Base-by-base conservation (phyloP, 2,329 filamentous ascomycete species). In the Nectriaceae sp. region DNA sequence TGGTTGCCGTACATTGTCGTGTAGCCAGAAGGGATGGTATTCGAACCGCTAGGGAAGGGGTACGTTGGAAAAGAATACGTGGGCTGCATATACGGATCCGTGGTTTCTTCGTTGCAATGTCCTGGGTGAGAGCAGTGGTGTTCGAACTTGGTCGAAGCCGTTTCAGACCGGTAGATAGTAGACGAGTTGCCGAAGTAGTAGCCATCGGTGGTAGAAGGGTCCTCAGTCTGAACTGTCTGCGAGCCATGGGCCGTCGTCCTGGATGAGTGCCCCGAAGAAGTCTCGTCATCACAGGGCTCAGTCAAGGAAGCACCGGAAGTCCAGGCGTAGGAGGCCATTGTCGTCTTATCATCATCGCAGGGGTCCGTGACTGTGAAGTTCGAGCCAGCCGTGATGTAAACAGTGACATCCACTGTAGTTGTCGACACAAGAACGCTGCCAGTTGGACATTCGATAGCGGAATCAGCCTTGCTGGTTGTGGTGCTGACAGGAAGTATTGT, bases 361-460 rank as follows among this genome's bases (percentile, higher is more conserved):
- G 49, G 31, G 38, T 49, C 31, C 11, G 62, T 58, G n/a, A n/a
- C n/a, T n/a, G n/a, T n/a, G n/a, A n/a, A n/a, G n/a, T n/a, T n/a
- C n/a, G n/a, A n/a, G n/a, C n/a, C n/a, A 22, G 63, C 60, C 11
- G 68, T 70, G 15, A 69, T 54, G 33, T 59, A 65, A 24, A 66
- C 57, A 5, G 63, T 66, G 6, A 65, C 55, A 21, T 71, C 68
- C 6, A 70, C 44, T 3, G 65, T 71, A 22, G 55, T 61, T 3
- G 64, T 69, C 11, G 63, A 64, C 42, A 65, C 50, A 11, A 65
- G 46, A 4, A 66, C 44, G 8, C 55, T 61, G 4, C 44, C 45
- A 2, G 55, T 55, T 20, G 62, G 57, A 16, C 65, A 67, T 11
- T 56, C 56, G 8, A 49, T 42, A 11, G 21, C n/a, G n/a, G n/a